Conservation (phyloP, 352 stramenopile genomes). For the Globisporangium rhizosaccharum region DNA sequence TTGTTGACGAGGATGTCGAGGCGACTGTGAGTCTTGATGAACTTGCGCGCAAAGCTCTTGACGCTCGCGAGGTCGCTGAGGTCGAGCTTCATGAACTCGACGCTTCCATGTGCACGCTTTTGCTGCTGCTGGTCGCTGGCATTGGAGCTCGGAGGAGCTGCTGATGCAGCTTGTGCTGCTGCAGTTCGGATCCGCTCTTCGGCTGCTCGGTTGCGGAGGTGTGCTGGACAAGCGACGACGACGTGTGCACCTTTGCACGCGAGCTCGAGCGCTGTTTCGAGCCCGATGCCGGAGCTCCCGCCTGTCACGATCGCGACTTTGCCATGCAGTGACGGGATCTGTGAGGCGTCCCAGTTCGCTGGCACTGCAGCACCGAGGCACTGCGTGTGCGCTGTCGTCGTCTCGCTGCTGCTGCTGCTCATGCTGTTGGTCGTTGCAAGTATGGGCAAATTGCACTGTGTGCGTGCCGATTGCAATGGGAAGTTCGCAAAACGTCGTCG, state of each 20-base stretch:
- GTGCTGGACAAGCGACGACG: constrained; percentile 21
- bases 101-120: constrained; percentile 8
- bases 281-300: constrained; percentile 22
- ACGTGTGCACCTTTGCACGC: constrained; percentile 23
- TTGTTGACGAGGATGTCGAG: constrained; percentile 41
- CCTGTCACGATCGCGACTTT: constrained; percentile 34
- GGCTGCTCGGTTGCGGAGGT: constrained; percentile 3
- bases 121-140: neutral
- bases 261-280: constrained; percentile 22
- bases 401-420: neutral
- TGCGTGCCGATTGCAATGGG: neutral
- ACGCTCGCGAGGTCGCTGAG: constrained; percentile 23
- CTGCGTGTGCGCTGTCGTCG: neutral
- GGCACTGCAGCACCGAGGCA: constrained; percentile 1
- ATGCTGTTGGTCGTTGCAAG: neutral
- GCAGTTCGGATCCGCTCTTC: constrained; percentile 9
- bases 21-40: constrained; percentile 19
- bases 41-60: constrained; percentile 25
- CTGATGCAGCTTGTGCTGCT: constrained; percentile 13
- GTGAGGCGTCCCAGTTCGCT: constrained; percentile 14
- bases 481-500: too few species aligned
- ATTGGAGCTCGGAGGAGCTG: neutral
- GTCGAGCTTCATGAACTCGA: constrained; percentile 41
- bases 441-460: neutral
- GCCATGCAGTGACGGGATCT: constrained; percentile 17